Conservation (phyloP, 2,329 filamentous ascomycete genomes). For the Xylariaceae sp. region DNA sequence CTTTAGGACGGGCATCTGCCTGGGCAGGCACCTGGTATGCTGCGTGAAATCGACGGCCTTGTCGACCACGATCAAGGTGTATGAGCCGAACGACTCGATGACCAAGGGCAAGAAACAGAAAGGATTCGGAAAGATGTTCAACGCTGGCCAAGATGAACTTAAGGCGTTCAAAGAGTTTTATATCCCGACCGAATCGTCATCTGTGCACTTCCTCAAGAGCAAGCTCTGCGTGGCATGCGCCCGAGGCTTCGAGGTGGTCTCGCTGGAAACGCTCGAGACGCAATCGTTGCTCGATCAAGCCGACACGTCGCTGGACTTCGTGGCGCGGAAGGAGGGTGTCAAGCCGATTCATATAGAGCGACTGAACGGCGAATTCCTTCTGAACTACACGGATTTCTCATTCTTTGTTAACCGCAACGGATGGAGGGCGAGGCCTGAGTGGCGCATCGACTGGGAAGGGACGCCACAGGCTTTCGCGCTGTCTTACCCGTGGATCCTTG, state of each 20-base stretch:
- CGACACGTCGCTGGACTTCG: slow-evolving; percentile 95
- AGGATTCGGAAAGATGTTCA: slow-evolving; percentile 92
- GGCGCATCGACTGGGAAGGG: slow-evolving; percentile 97
- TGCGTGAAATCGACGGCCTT: slow-evolving; percentile 91
- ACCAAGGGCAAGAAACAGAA: slow-evolving; percentile 93
- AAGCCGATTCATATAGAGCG: slow-evolving; percentile 96
- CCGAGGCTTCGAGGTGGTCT: slow-evolving; percentile 94
- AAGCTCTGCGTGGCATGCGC: slow-evolving; percentile 96
- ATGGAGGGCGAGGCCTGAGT: slow-evolving; percentile 91
- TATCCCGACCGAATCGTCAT: slow-evolving; percentile 95
- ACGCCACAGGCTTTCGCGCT: slow-evolving; percentile 86
- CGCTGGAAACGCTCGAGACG: slow-evolving; percentile 92
- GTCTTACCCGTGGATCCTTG: slow-evolving; percentile 93
- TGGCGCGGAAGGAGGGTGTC: slow-evolving; percentile 85
- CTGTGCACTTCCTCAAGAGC: slow-evolving; percentile 93
- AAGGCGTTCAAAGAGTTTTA: slow-evolving; percentile 99
- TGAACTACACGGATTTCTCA: slow-evolving; percentile 97
- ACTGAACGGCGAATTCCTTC: slow-evolving; percentile 90
- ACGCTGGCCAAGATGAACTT: slow-evolving; percentile 83
- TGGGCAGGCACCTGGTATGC: slow-evolving; percentile 89
- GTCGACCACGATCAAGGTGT: slow-evolving; percentile 98
- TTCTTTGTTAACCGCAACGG: slow-evolving; percentile 99
- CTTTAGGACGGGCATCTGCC: slow-evolving; percentile 94
- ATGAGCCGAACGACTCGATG: slow-evolving; percentile 92
- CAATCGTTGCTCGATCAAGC: slow-evolving; percentile 95